phyloP scores from a whole-genome alignment of 306 rosid species.

The Vachellia collinsii region DNA sequence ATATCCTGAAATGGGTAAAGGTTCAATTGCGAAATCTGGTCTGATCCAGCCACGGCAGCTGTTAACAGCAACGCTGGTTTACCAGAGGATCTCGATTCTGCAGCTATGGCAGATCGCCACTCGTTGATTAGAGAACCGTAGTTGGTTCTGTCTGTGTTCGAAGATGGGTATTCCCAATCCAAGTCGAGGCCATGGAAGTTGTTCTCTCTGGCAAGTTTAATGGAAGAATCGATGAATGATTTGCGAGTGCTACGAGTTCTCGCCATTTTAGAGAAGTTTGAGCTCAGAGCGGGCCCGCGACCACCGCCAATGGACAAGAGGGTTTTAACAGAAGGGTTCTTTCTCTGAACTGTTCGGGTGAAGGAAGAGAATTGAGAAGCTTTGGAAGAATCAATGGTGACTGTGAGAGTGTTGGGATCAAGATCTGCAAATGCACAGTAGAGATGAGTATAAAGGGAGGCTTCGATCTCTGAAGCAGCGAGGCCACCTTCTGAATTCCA shows the following conservation, averaged over 20 bases:
- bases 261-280: constrained; percentile 36
- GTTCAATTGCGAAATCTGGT: constrained; percentile 34
- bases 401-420: constrained; percentile 34
- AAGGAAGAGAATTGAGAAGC: constrained; percentile 13
- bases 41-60: constrained; percentile 40
- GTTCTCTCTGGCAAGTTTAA: constrained; percentile 41
- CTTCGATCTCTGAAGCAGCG: constrained; percentile 46
- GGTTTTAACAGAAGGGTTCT: too few relatives aligned
- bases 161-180: too few relatives aligned
- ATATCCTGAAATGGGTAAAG: constrained; percentile 24
- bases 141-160: too few relatives aligned
- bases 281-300: not conserved
- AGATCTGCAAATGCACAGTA: constrained; percentile 57
- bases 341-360: constrained; percentile 38
- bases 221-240: constrained; percentile 60
- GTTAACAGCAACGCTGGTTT: constrained; percentile 20
- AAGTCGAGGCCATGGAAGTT: constrained; percentile 17
- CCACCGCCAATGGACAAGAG: constrained; percentile 56
- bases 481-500: constrained; percentile 53
- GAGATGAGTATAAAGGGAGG: constrained; percentile 65
- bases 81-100: constrained; percentile 38
- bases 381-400: constrained; percentile 38
- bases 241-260: constrained; percentile 33
- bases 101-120: constrained; percentile 42
- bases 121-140: constrained; percentile 48